phyloP scores from a whole-genome alignment of 2,329 filamentous ascomycete genomes.

The Stemphylium vesicarium region DNA sequence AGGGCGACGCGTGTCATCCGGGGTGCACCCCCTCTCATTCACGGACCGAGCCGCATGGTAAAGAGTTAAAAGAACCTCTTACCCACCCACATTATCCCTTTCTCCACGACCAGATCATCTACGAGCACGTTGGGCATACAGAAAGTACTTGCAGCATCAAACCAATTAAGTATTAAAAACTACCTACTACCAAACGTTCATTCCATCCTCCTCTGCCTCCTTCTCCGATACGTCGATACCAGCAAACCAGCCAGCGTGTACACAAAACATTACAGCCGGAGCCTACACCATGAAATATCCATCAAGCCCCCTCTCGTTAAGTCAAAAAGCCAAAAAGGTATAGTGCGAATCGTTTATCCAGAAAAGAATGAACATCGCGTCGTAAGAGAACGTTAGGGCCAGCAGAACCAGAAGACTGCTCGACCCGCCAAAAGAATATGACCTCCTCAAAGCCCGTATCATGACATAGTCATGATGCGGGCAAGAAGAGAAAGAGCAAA shows the following conservation, averaged over 20 bases:
- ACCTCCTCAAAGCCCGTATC: neutral
- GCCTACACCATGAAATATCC: constrained; percentile 4
- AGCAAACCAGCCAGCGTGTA: constrained; percentile 11
- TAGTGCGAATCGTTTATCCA: constrained; percentile 24
- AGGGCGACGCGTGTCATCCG: constrained; percentile 7
- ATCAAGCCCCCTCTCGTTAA: constrained; percentile 12
- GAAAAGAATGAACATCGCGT: constrained; percentile 43
- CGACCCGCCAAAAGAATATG: neutral
- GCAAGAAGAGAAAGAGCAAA: neutral
- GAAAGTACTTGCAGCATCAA: neutral
- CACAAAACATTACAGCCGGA: constrained; percentile 28
- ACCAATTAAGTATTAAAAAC: neutral
- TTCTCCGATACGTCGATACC: neutral
- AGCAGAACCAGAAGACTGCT: neutral
- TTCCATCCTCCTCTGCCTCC: neutral
- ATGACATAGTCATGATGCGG: neutral
- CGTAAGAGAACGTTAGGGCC: constrained; percentile 35
- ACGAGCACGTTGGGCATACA: too few relatives aligned
- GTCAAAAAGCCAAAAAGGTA: constrained; percentile 21
- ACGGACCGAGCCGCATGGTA: neutral
- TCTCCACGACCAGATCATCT: neutral
- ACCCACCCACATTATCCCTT: neutral
- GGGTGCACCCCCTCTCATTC: neutral
- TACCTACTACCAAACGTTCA: neutral
- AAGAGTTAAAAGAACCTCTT: neutral